Conservation (phyloP, 2,329 filamentous ascomycete species). For the Colletotrichum aenigma region DNA sequence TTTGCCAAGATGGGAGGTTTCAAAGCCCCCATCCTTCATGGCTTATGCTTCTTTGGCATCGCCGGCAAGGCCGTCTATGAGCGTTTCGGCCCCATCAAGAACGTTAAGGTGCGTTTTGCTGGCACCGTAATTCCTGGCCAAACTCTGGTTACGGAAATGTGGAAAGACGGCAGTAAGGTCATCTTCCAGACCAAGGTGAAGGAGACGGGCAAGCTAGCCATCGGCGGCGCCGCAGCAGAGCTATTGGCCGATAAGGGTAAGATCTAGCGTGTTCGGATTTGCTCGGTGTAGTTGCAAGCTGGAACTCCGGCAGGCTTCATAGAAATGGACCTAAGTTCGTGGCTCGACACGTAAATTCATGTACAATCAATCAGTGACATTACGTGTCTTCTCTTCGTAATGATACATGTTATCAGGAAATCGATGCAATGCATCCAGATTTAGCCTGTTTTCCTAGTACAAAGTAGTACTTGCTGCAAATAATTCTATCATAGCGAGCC, state of each 20-base stretch:
- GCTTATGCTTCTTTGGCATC: conserved; percentile 94
- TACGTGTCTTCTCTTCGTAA: background rate
- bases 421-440: background rate
- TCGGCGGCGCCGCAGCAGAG: conserved; percentile 81
- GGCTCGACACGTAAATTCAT: background rate
- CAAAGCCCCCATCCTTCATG: conserved; percentile 92
- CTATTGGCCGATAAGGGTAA: conserved; percentile 51
- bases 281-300: background rate
- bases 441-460: background rate
- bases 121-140: conserved; percentile 85
- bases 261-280: conserved; percentile 16
- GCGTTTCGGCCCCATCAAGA: conserved; percentile 82
- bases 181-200: conserved; percentile 89
- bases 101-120: conserved; percentile 91
- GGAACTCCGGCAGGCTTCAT: background rate
- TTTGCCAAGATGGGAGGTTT: conserved; percentile 97
- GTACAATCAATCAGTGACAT: background rate
- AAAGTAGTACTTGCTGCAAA: background rate
- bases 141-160: conserved; percentile 93
- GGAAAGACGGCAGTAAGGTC: conserved; percentile 81
- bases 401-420: background rate
- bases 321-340: background rate
- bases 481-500: background rate
- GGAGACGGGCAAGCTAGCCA: conserved; percentile 90
- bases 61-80: conserved; percentile 89